Percentiles rank a stretch among this genome's conserved stretches.
Evolutionary conservation across 192 early-diverging fungal species (phyloP).

Genomic region (Coemansia sp.): DNA sequence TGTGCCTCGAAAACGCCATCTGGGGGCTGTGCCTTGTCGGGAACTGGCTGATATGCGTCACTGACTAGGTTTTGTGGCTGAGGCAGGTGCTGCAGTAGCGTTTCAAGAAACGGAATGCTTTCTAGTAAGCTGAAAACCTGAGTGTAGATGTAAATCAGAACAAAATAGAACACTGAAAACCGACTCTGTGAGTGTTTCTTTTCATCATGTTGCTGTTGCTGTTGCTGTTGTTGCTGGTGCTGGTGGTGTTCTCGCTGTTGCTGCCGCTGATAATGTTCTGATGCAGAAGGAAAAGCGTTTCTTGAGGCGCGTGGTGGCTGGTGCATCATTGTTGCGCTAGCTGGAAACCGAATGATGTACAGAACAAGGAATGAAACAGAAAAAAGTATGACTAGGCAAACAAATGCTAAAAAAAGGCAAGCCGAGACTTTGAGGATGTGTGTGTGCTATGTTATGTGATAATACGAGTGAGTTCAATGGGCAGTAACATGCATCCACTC

Average conservation of each 20-base stretch:
- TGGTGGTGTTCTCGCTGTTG: background rate
- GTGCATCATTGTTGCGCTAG: slow-evolving; percentile 6
- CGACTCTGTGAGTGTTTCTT: slow-evolving; percentile 14
- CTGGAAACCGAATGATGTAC: background rate
- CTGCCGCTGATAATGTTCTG: background rate
- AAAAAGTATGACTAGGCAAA: no score
- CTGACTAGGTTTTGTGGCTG: slow-evolving; percentile 50
- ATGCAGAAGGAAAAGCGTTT: background rate
- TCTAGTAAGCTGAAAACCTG: slow-evolving; percentile 37
- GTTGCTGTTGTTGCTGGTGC: background rate
- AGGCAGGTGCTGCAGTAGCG: slow-evolving; percentile 38
- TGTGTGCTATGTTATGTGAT: no score
- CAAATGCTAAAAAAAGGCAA: no score
- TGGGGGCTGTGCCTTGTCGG: slow-evolving; percentile 21
- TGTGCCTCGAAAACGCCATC: slow-evolving; percentile 1
- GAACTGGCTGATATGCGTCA: slow-evolving; percentile 52
- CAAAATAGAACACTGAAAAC: slow-evolving; percentile 52
- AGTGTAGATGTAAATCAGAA: slow-evolving; percentile 47
- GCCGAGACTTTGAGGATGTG: no score
- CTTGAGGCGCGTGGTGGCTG: slow-evolving; percentile 11
- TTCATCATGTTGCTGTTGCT: background rate
- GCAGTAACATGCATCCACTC: no score
- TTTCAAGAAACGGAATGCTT: slow-evolving; percentile 36
- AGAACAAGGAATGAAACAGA: background rate
- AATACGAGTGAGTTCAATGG: no score